Conservation (phyloP, 2,329 filamentous ascomycete genomes). For the Ascocoryne sarcoides region DNA sequence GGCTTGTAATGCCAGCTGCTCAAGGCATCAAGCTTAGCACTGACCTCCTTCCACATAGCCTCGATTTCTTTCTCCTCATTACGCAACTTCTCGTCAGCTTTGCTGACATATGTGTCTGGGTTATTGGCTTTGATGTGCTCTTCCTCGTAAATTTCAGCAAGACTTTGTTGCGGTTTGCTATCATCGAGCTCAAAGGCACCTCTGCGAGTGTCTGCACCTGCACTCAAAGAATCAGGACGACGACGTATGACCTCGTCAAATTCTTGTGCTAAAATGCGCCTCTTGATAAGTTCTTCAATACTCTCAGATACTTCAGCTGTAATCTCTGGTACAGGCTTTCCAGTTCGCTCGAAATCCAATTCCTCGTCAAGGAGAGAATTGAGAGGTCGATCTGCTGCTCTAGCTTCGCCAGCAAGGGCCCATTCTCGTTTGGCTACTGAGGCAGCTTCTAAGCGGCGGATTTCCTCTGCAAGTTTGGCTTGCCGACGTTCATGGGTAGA, state of each 20-base stretch:
- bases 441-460: slow-evolving; percentile 79
- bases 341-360: slow-evolving; percentile 88
- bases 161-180: slow-evolving; percentile 73
- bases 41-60: slow-evolving; percentile 73
- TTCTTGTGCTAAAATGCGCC: slow-evolving; percentile 78
- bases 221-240: slow-evolving; percentile 62
- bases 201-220: slow-evolving; percentile 52
- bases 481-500: slow-evolving; percentile 83
- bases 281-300: slow-evolving; percentile 90
- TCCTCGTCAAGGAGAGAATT: slow-evolving; percentile 94
- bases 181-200: slow-evolving; percentile 70
- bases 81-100: slow-evolving; percentile 71
- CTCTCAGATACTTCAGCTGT: slow-evolving; percentile 84
- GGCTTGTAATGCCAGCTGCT: slow-evolving; percentile 95
- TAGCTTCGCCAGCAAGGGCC: slow-evolving; percentile 82
- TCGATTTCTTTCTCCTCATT: slow-evolving; percentile 79
- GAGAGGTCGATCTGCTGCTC: slow-evolving; percentile 69
- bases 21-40: slow-evolving; percentile 74
- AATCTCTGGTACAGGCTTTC: slow-evolving; percentile 90
- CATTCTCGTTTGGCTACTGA: slow-evolving; percentile 87
- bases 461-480: slow-evolving; percentile 80
- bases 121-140: slow-evolving; percentile 75
- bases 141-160: slow-evolving; percentile 91
- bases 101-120: slow-evolving; percentile 69
- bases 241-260: slow-evolving; percentile 88